Percentiles rank a stretch among this genome's conserved stretches.
Evolutionary conservation across 2,329 filamentous ascomycete species (phyloP).

Genomic region (Penicillium sp.): DNA sequence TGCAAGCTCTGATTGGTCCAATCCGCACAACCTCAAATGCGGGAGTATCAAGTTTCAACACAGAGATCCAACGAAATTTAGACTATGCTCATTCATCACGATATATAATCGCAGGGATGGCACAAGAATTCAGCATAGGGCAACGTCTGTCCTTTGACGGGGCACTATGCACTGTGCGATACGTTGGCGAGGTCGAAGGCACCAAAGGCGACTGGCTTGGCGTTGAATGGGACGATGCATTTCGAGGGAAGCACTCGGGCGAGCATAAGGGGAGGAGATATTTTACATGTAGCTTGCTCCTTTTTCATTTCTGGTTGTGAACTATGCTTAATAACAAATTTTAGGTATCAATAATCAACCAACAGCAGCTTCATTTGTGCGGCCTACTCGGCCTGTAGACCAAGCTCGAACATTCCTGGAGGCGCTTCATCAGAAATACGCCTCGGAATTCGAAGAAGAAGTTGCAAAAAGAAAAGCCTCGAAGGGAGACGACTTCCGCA

Average conservation of each 20-base stretch:
- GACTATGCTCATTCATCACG: not conserved
- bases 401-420: slow-evolving; percentile 68
- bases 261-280: slow-evolving; percentile 74
- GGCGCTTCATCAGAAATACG: slow-evolving; percentile 81
- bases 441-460: slow-evolving; percentile 51
- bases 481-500: slow-evolving; percentile 13
- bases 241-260: slow-evolving; percentile 85
- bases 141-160: slow-evolving; percentile 77
- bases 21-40: not conserved
- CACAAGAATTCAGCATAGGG: slow-evolving; percentile 50
- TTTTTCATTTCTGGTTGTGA: not conserved
- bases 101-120: slow-evolving; percentile 22
- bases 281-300: slow-evolving; percentile 64
- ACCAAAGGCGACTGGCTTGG: slow-evolving; percentile 82
- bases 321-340: slow-evolving; percentile 17
- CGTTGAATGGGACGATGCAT: slow-evolving; percentile 91
- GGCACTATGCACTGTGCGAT: slow-evolving; percentile 78
- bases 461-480: slow-evolving; percentile 9
- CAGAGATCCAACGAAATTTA: not conserved
- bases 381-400: slow-evolving; percentile 69
- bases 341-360: slow-evolving; percentile 58
- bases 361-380: slow-evolving; percentile 81
- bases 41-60: not conserved
- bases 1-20: slow-evolving; percentile 10
- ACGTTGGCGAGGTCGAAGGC: slow-evolving; percentile 70